Percentiles rank a stretch among this genome's conserved stretches.
Evolutionary conservation across 164 flowering plant genomes (phyloP).

Genomic region (Liriodendron chinense): DNA sequence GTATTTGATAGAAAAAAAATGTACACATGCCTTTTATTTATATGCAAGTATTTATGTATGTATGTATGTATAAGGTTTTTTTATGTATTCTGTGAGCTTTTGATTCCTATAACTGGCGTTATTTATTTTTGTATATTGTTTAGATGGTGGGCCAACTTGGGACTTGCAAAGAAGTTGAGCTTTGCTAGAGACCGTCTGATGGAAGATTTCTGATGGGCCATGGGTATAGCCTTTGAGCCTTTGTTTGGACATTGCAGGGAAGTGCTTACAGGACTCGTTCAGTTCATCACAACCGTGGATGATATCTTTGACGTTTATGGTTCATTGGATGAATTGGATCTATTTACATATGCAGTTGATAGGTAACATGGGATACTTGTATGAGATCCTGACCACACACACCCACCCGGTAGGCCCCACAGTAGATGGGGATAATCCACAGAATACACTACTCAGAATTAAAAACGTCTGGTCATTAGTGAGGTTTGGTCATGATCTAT

Average conservation of each 20-base stretch:
- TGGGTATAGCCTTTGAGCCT: neutral
- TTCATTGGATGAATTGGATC: slow-evolving; percentile 1
- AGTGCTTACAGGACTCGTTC: neutral
- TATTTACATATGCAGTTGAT: slow-evolving; percentile 5
- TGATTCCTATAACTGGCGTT: neutral
- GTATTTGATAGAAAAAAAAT: too few relatives aligned
- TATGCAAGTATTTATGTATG: neutral
- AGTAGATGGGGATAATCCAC: too few relatives aligned
- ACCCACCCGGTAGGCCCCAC: too few relatives aligned
- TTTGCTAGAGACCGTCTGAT: slow-evolving; percentile 19
- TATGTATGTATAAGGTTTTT: too few relatives aligned
- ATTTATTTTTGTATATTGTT: neutral
- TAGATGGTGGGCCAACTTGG: slow-evolving; percentile 53
- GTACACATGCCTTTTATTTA: too few relatives aligned
- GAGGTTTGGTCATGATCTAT: too few relatives aligned
- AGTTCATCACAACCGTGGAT: slow-evolving; percentile 1
- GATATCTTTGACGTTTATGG: slow-evolving; percentile 4
- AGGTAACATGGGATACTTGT: neutral
- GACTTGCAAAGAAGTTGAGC: slow-evolving; percentile 16
- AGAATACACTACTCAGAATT: too few relatives aligned
- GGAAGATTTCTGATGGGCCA: slow-evolving; percentile 1
- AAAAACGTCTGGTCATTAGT: too few relatives aligned
- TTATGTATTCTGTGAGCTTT: neutral
- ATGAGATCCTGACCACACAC: neutral
- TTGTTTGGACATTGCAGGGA: neutral